Evolutionary conservation across 306 rosid genomes (phyloP).

Genomic region (Cucurbita moschata): DNA sequence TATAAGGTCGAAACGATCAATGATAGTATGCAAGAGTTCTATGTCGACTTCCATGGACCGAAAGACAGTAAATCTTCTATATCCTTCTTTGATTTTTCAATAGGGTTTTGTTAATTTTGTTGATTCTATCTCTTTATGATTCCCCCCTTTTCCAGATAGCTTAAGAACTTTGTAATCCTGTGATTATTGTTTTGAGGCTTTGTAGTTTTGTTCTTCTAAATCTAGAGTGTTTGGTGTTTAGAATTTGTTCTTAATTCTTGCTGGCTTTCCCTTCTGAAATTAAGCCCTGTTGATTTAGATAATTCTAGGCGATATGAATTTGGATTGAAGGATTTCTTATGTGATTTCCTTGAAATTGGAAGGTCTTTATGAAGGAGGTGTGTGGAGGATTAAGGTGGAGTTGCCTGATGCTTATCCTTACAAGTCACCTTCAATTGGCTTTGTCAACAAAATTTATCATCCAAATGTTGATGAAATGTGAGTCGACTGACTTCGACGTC

Average conservation of each 20-base stretch:
- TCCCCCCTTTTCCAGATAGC: not conserved
- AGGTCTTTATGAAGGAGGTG: slow-evolving; percentile 76
- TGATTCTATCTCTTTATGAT: not conserved
- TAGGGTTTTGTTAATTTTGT: not conserved
- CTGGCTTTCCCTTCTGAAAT: not conserved
- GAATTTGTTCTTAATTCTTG: not conserved
- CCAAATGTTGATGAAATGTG: slow-evolving; percentile 94
- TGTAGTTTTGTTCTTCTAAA: not conserved
- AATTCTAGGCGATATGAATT: not conserved
- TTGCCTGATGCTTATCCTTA: slow-evolving; percentile 86
- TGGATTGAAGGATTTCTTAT: not conserved
- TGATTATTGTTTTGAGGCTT: too few species aligned
- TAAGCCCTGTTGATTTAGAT: not conserved
- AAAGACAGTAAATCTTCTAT: slow-evolving; percentile 44
- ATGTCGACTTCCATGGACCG: slow-evolving; percentile 70
- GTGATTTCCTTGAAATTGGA: slow-evolving; percentile 14
- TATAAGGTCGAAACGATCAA: slow-evolving; percentile 69
- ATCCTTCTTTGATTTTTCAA: slow-evolving; percentile 4
- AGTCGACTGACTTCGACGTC: slow-evolving; percentile 14
- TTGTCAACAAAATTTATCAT: slow-evolving; percentile 73
- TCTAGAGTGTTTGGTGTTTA: not conserved
- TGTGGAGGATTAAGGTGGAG: slow-evolving; percentile 80
- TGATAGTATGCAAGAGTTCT: slow-evolving; percentile 67
- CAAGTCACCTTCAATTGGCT: slow-evolving; percentile 82
- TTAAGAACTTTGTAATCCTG: too few species aligned